phyloP scores from a whole-genome alignment of 192 early-diverging fungal species.

The Geranomyces variabilis region DNA sequence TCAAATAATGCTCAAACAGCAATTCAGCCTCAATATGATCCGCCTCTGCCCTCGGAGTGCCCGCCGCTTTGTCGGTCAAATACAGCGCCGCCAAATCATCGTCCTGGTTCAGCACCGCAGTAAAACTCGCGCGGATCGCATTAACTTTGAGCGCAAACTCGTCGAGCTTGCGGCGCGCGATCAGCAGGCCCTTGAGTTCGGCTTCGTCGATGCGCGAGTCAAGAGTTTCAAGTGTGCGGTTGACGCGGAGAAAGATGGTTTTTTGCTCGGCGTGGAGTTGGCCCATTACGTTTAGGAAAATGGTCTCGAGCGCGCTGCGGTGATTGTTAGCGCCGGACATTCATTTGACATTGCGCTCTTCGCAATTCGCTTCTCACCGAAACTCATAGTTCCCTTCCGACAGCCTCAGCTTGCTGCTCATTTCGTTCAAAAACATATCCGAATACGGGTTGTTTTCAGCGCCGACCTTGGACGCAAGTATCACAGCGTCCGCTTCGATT shows the following conservation, averaged over 20 bases:
- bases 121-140: slow-evolving; percentile 75
- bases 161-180: slow-evolving; percentile 76
- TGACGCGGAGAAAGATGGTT: slow-evolving; percentile 69
- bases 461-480: slow-evolving; percentile 63
- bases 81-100: slow-evolving; percentile 92
- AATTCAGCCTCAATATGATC: slow-evolving; percentile 91
- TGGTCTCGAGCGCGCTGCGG: slow-evolving; percentile 77
- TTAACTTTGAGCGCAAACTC: slow-evolving; percentile 78
- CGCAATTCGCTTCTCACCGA: too few relatives aligned
- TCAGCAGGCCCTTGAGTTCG: slow-evolving; percentile 76
- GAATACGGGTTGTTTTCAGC: slow-evolving; percentile 49
- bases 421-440: slow-evolving; percentile 75
- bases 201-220: slow-evolving; percentile 75
- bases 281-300: slow-evolving; percentile 72
- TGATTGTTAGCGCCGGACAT: neutral
- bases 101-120: slow-evolving; percentile 80
- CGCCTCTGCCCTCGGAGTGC: slow-evolving; percentile 51
- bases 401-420: slow-evolving; percentile 70
- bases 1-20: slow-evolving; percentile 87
- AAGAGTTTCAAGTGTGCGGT: slow-evolving; percentile 65
- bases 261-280: slow-evolving; percentile 55
- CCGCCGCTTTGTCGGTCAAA: slow-evolving; percentile 76
- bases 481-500: slow-evolving; percentile 75
- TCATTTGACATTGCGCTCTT: too few relatives aligned
- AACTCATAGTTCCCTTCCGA: slow-evolving; percentile 42